Percentiles rank a stretch among this genome's conserved stretches.
phyloP scores from a whole-genome alignment of 495 filamentous ascomycete genomes.

The Xylaria palmicola region DNA sequence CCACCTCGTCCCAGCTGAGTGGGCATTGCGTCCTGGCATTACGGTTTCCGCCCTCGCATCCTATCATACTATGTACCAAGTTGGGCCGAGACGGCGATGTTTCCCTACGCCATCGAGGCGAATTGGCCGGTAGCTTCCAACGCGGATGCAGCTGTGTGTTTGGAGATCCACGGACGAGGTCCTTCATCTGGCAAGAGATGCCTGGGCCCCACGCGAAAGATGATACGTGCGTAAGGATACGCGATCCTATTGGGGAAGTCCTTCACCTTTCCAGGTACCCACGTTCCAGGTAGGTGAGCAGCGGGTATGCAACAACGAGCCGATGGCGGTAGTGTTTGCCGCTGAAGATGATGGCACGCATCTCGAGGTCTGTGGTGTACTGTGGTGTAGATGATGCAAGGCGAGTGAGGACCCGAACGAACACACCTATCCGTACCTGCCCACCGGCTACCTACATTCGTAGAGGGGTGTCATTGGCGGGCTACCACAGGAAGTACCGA shows the following conservation, averaged over 20 bases:
- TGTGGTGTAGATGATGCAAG: too few species aligned
- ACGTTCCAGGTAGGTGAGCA: too few species aligned
- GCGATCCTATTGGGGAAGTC: too few species aligned
- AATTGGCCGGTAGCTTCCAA: not conserved
- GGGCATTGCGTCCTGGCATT: not conserved
- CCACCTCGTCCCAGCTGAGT: not conserved
- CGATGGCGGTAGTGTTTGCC: too few species aligned
- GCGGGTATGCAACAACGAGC: too few species aligned
- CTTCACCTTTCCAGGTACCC: not conserved
- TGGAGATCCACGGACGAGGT: constrained; percentile 10
- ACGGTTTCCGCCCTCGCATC: not conserved
- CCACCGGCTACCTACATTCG: too few species aligned
- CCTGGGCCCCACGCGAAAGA: constrained; percentile 6
- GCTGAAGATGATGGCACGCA: too few species aligned
- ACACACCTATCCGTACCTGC: too few species aligned
- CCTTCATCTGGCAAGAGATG: constrained; percentile 6
- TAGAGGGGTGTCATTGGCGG: too few species aligned
- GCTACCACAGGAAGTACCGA: too few species aligned
- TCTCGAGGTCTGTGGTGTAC: too few species aligned
- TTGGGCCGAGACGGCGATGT: not conserved
- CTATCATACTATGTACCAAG: not conserved
- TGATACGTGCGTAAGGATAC: constrained; percentile 3
- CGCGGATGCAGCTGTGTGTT: constrained; percentile 7
- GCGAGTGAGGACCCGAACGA: too few species aligned
- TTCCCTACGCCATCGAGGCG: constrained; percentile 7